Evolutionary conservation across 2,329 filamentous ascomycete species (phyloP).

Genomic region (Ophioceras dolichostomum): DNA sequence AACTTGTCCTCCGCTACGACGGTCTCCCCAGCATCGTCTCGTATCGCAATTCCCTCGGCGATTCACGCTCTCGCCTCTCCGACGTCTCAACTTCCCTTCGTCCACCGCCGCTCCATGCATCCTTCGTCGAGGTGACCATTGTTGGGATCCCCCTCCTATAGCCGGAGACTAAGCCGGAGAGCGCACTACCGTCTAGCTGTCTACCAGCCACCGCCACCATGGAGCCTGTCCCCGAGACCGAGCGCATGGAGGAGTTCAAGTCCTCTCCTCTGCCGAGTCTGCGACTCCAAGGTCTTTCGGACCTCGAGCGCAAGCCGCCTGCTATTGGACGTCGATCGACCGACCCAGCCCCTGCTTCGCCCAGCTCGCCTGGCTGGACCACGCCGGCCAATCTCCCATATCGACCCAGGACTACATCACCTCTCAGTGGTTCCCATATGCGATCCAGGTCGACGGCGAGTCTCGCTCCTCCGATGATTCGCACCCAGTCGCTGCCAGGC

Average conservation of each 20-base stretch:
- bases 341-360: slow-evolving; percentile 41
- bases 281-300: slow-evolving; percentile 29
- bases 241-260: slow-evolving; percentile 55
- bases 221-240: slow-evolving; percentile 57
- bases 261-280: slow-evolving; percentile 43
- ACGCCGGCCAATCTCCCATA: slow-evolving; percentile 36
- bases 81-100: too few relatives aligned
- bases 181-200: too few relatives aligned
- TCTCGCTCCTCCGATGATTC: slow-evolving; percentile 42
- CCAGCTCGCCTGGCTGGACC: slow-evolving; percentile 37
- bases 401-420: slow-evolving; percentile 50
- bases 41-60: too few relatives aligned
- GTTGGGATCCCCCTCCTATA: neutral
- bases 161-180: neutral
- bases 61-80: too few relatives aligned
- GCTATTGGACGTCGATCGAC: slow-evolving; percentile 45
- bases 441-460: slow-evolving; percentile 46
- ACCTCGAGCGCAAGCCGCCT: slow-evolving; percentile 38
- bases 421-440: slow-evolving; percentile 42
- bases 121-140: neutral
- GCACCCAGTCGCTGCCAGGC: slow-evolving; percentile 53
- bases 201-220: slow-evolving; percentile 24
- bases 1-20: too few relatives aligned
- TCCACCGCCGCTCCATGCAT: slow-evolving; percentile 5
- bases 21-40: neutral